Conservation (phyloP, 306 rosid species). For the Vigna nakashimae region DNA sequence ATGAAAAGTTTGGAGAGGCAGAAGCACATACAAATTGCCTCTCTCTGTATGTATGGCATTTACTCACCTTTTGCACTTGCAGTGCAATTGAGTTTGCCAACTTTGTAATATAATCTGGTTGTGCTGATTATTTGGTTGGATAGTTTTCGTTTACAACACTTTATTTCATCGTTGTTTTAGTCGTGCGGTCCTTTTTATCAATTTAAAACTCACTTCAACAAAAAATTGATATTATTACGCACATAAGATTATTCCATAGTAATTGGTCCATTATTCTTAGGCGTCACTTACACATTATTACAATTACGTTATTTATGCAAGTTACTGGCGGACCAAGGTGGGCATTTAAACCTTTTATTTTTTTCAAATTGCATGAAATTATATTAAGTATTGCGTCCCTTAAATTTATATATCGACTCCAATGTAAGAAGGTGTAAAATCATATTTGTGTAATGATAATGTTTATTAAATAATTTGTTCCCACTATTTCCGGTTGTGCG, state of each 20-base stretch:
- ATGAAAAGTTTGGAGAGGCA: slow-evolving; percentile 50
- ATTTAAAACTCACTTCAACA: background rate
- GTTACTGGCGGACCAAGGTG: too few relatives aligned
- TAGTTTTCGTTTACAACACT: background rate
- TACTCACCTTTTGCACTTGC: slow-evolving; percentile 56
- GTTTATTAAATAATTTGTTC: too few relatives aligned
- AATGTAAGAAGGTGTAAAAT: too few relatives aligned
- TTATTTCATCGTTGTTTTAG: background rate
- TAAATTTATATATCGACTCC: too few relatives aligned
- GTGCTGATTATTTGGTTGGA: slow-evolving; percentile 45
- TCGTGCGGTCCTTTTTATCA: background rate
- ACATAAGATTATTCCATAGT: background rate
- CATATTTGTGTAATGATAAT: too few relatives aligned
- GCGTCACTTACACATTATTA: too few relatives aligned
- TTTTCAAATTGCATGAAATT: too few relatives aligned
- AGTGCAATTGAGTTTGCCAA: slow-evolving; percentile 55
- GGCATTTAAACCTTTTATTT: too few relatives aligned
- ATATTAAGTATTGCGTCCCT: too few relatives aligned
- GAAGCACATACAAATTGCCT: slow-evolving; percentile 58
- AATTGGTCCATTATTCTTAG: background rate
- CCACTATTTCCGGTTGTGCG: background rate
- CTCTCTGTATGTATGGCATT: slow-evolving; percentile 55
- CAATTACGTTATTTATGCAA: too few relatives aligned
- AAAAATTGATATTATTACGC: background rate
- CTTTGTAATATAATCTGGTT: slow-evolving; percentile 62